Percentiles rank a stretch among this genome's conserved stretches.
Evolutionary conservation across 2,329 filamentous ascomycete genomes (phyloP).

Genomic region (Simplicillium sp.): DNA sequence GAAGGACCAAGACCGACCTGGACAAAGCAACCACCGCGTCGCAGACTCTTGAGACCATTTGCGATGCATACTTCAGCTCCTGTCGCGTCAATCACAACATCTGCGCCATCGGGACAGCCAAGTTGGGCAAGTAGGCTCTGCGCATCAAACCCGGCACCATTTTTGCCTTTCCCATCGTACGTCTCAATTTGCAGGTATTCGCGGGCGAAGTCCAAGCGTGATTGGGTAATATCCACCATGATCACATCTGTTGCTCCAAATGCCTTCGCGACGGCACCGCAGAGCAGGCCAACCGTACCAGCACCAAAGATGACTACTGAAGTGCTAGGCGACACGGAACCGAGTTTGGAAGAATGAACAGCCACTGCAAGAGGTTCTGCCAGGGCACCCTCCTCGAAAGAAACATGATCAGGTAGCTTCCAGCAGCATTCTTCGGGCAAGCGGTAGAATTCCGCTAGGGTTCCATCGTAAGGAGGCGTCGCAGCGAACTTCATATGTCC

Average conservation of each 20-base stretch:
- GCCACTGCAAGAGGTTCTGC: neutral
- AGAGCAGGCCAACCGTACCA: neutral
- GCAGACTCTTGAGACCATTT: neutral
- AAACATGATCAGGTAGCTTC: neutral
- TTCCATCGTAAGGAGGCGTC: conserved; percentile 19
- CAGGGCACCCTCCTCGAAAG: neutral
- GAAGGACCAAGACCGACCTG: neutral
- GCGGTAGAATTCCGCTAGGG: neutral
- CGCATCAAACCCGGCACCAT: neutral
- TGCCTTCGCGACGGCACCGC: neutral
- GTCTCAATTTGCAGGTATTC: neutral
- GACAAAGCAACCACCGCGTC: neutral
- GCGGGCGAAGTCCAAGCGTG: neutral
- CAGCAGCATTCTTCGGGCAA: neutral
- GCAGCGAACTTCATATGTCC: conserved; percentile 37
- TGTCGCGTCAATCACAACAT: neutral
- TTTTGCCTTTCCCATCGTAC: neutral
- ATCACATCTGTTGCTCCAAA: neutral
- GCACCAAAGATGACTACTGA: neutral
- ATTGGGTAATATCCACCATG: neutral
- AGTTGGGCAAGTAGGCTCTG: neutral
- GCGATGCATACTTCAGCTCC: neutral
- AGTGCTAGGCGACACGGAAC: neutral
- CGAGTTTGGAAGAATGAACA: neutral
- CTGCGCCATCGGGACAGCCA: neutral